A percentile compares a stretch with the other conserved stretches of the same genome.
These are phyloP conservation scores for Bocquillonia castaneifolia DNA, from an alignment of 441 rosid genomes.

Conservation along the genomic window DNA sequence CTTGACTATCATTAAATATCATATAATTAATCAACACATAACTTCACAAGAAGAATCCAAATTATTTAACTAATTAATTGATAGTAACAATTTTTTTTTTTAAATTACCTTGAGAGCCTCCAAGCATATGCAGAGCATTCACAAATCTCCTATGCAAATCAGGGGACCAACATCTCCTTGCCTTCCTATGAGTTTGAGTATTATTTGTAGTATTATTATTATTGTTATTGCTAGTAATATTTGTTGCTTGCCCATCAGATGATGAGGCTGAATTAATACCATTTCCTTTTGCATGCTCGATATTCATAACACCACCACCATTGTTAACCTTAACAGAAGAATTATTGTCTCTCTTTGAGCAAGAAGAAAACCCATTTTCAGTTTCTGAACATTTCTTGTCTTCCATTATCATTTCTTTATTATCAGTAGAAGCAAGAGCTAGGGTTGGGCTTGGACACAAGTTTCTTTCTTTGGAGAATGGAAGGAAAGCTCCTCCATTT, in stretches of 20 bases:
- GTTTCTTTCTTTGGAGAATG: conserved; percentile 72
- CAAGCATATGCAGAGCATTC: conserved; percentile 94
- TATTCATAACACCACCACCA: conserved; percentile 23
- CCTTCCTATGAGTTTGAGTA: conserved; percentile 68
- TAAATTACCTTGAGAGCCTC: conserved; percentile 89
- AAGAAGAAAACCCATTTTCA: conserved; percentile 33
- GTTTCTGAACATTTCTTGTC: conserved; percentile 35
- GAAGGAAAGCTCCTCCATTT: conserved; percentile 86
- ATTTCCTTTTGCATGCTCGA: conserved; percentile 38
- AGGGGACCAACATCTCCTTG: conserved; percentile 98
- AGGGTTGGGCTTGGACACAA: conserved; percentile 30
- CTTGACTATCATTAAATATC: not conserved
- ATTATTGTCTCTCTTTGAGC: conserved; percentile 30
- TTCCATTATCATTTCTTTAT: conserved; percentile 38
- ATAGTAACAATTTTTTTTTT: not conserved
- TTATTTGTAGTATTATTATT: conserved; percentile 8
- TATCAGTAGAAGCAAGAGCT: conserved; percentile 47
- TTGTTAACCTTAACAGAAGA: conserved; percentile 22
- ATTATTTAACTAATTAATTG: not conserved
- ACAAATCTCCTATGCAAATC: conserved; percentile 94
- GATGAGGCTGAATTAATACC: conserved; percentile 21
- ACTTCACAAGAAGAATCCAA: too few species aligned
- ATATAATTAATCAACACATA: too few species aligned
- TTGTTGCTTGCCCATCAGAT: conserved; percentile 36
- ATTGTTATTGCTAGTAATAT: conserved; percentile 21